Evolutionary conservation across 148 eudicot species (phyloP).

Genomic region (Salicornia ramosissima): DNA sequence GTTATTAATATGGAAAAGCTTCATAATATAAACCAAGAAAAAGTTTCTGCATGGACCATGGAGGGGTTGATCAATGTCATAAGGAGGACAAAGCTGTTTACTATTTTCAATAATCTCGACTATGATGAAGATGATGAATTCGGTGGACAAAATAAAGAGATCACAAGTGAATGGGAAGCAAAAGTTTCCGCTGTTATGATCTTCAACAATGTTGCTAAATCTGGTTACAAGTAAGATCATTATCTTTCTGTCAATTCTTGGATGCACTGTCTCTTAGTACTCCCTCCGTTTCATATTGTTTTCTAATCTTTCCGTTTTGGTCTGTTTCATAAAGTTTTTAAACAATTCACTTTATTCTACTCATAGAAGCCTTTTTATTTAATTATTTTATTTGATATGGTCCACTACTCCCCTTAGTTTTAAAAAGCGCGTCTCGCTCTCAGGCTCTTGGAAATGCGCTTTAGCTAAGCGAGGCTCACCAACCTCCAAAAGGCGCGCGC

Average conservation of each 20-base stretch:
- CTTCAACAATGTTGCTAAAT: constrained; percentile 65
- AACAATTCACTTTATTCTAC: no score
- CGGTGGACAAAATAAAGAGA: constrained; percentile 41
- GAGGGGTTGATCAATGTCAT: constrained; percentile 62
- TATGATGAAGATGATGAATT: constrained; percentile 43
- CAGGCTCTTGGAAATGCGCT: no score
- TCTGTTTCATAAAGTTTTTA: no score
- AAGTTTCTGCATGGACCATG: constrained; percentile 90
- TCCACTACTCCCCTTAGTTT: no score
- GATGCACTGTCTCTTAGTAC: not conserved
- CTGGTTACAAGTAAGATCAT: constrained; percentile 46
- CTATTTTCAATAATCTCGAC: constrained; percentile 51
- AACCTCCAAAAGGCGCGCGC: no score
- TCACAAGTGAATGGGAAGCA: constrained; percentile 79
- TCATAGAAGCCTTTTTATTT: no score
- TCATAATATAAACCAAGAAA: constrained; percentile 60
- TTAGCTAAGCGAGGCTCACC: no score
- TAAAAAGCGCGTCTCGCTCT: no score
- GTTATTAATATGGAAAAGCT: constrained; percentile 74
- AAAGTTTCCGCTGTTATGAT: constrained; percentile 53
- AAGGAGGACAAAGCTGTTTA: constrained; percentile 48
- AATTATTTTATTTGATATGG: no score
- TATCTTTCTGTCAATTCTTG: not conserved
- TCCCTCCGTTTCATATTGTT: no score
- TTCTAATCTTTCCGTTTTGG: no score